Percentiles rank a stretch among this genome's conserved stretches.
These are phyloP conservation scores for Spergularia bocconei DNA, from an alignment of 148 eudicot genomes.

Conservation along the genomic window DNA sequence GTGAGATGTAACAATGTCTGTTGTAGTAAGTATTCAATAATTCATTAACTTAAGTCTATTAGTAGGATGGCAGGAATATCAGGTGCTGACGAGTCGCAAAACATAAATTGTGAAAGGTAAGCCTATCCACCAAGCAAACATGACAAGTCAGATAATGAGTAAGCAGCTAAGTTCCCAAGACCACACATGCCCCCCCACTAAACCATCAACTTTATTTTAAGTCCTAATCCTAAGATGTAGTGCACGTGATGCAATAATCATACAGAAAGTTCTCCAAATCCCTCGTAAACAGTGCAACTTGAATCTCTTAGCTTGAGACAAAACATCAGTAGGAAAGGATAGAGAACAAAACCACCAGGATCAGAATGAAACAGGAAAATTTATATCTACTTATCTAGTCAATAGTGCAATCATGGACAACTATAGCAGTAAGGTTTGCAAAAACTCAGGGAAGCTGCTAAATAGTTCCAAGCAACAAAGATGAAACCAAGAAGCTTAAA, in stretches of 20 bases:
- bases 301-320: background rate
- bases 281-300: background rate
- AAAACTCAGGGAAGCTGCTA: no score
- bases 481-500: no score
- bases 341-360: background rate
- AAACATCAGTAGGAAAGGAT: background rate
- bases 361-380: no score
- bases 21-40: background rate
- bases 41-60: background rate
- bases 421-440: no score
- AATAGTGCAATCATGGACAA: no score
- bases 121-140: background rate
- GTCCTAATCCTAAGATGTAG: background rate
- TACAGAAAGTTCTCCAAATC: background rate
- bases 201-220: background rate
- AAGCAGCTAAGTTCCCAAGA: background rate
- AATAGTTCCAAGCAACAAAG: no score
- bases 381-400: no score
- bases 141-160: background rate
- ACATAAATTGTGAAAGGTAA: background rate
- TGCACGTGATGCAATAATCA: background rate
- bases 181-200: background rate
- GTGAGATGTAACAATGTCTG: conserved; percentile 6
- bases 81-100: background rate
- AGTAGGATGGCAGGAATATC: background rate